Conservation (phyloP, 2,329 filamentous ascomycete species). For the Orbilia brochopaga region DNA sequence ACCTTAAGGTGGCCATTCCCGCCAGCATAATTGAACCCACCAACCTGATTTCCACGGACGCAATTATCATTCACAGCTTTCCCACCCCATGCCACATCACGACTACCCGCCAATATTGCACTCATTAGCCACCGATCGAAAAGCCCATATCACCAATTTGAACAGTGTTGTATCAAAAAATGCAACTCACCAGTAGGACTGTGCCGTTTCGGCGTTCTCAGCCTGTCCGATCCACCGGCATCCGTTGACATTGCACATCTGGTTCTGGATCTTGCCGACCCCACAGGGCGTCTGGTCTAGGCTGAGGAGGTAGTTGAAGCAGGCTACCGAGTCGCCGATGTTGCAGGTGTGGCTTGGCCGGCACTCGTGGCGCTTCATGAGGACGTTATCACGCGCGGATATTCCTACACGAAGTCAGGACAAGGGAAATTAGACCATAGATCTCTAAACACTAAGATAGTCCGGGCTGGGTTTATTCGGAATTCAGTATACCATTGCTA, state of each 20-base stretch:
- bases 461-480: too few species aligned
- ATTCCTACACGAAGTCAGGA: constrained; percentile 9
- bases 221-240: constrained; percentile 27
- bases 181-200: constrained; percentile 15
- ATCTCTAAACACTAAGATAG: too few species aligned
- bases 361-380: constrained; percentile 8
- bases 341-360: constrained; percentile 3
- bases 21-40: constrained; percentile 18
- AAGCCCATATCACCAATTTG: too few species aligned
- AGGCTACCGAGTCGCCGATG: neutral
- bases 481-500: neutral
- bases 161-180: too few species aligned
- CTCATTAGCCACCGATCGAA: too few species aligned
- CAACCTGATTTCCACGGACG: constrained; percentile 3
- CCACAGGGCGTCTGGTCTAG: constrained; percentile 9
- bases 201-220: neutral
- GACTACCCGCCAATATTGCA: neutral
- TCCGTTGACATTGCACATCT: constrained; percentile 10
- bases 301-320: constrained; percentile 29
- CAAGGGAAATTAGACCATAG: too few species aligned
- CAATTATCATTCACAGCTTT: constrained; percentile 9
- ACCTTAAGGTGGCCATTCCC: constrained; percentile 20
- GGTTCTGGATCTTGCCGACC: neutral
- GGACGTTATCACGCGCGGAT: constrained; percentile 14
- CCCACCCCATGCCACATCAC: constrained; percentile 16